Evolutionary conservation across 352 stramenopile species (phyloP).

Genomic region (Phytophthora pistaciae): DNA sequence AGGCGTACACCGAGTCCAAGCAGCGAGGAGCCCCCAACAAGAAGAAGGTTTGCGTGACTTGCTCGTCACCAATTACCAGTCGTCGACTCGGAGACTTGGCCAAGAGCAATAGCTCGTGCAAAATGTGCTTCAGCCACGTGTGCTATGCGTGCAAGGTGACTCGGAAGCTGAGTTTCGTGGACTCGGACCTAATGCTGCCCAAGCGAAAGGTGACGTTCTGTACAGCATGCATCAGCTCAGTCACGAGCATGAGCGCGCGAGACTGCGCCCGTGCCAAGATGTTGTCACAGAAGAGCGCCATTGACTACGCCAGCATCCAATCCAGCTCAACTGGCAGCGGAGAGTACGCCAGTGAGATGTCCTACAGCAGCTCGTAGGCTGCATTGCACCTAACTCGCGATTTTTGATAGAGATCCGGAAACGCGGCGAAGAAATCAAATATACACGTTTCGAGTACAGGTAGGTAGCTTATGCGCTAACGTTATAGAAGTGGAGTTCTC

Average conservation of each 20-base stretch:
- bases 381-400: neutral
- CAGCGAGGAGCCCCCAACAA: neutral
- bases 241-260: neutral
- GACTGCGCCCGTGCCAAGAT: neutral
- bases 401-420: no score
- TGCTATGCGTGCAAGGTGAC: neutral
- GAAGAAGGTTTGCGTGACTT: conserved; percentile 1
- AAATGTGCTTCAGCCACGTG: conserved; percentile 1
- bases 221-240: neutral
- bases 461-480: no score
- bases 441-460: no score
- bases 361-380: neutral
- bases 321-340: neutral
- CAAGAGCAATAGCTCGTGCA: neutral
- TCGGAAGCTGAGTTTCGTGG: conserved; percentile 1
- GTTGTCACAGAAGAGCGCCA: neutral
- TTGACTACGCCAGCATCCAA: neutral
- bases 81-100: neutral
- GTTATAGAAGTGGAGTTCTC: no score
- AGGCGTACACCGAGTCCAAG: conserved; percentile 1
- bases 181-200: neutral
- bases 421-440: no score
- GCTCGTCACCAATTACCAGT: neutral
- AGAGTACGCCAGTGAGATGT: neutral
- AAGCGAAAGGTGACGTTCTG: neutral